Percentiles rank a stretch among this genome's conserved stretches.
Evolutionary conservation across 305 asterid species (phyloP).

Genomic region (Vinca major): DNA sequence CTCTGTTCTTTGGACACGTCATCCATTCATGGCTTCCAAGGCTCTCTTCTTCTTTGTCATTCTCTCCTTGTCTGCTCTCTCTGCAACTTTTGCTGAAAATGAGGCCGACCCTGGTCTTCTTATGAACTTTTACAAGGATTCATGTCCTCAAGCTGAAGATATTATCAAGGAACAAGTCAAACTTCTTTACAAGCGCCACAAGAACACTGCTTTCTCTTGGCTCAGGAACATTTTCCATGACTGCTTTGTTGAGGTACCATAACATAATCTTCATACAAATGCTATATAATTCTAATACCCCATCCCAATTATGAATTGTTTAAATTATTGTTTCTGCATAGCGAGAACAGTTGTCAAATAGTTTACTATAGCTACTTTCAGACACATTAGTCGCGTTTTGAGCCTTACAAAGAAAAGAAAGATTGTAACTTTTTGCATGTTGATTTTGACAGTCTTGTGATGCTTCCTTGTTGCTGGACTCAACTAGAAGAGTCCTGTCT

Average conservation of each 20-base stretch:
- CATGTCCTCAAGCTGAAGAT: conserved; percentile 96
- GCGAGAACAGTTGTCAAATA: too few relatives aligned
- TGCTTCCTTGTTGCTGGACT: conserved; percentile 86
- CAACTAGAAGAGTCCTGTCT: conserved; percentile 76
- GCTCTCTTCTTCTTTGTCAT: conserved; percentile 36
- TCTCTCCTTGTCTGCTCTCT: conserved; percentile 27
- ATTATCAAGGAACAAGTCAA: conserved; percentile 80
- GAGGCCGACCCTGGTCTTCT: conserved; percentile 41
- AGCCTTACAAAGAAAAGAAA: too few relatives aligned
- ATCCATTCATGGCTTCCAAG: conserved; percentile 26
- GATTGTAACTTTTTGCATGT: not conserved
- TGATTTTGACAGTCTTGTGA: conserved; percentile 62
- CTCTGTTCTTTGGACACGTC: conserved; percentile 1
- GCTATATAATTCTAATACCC: not conserved
- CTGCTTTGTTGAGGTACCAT: conserved; percentile 75
- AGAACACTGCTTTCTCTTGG: conserved; percentile 98
- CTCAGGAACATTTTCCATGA: conserved; percentile 95
- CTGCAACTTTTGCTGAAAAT: conserved; percentile 30
- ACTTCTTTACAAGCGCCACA: conserved; percentile 96
- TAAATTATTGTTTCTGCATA: too few relatives aligned
- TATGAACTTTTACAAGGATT: conserved; percentile 67
- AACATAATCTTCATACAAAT: not conserved
- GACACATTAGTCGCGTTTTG: too few relatives aligned
- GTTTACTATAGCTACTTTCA: too few relatives aligned
- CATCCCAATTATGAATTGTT: too few relatives aligned